These are phyloP conservation scores for Flaveria bidentis DNA, from an alignment of 129 eudicot species.

Conservation along the genomic window DNA sequence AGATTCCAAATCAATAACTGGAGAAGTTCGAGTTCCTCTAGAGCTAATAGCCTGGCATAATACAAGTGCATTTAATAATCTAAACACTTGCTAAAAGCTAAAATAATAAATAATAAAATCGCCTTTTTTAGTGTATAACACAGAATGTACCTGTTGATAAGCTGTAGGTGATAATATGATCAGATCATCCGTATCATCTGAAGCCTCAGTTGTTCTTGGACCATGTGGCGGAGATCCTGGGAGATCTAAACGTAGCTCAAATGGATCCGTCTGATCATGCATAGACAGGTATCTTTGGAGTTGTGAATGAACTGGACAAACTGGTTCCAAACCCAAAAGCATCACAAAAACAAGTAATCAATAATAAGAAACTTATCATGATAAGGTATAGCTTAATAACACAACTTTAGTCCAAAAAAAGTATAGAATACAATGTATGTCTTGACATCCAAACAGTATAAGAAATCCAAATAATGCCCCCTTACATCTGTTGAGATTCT, in stretches of 20 bases:
- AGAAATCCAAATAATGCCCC: no score
- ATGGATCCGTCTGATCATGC: background rate
- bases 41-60: background rate
- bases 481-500: no score
- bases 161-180: background rate
- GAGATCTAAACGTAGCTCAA: background rate
- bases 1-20: background rate
- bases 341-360: background rate
- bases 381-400: constrained; percentile 3
- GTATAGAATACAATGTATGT: no score
- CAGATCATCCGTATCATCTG: background rate
- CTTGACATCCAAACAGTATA: no score
- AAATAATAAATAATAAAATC: background rate
- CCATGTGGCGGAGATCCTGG: background rate
- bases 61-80: background rate
- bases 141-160: background rate
- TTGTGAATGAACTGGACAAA: no score
- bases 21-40: background rate
- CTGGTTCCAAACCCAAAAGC: background rate
- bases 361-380: background rate
- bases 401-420: background rate
- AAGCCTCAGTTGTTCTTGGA: background rate
- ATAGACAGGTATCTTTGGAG: background rate
- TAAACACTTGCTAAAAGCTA: background rate
- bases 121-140: background rate